Conservation (phyloP, 306 rosid genomes). For the Inga oerstediana region DNA sequence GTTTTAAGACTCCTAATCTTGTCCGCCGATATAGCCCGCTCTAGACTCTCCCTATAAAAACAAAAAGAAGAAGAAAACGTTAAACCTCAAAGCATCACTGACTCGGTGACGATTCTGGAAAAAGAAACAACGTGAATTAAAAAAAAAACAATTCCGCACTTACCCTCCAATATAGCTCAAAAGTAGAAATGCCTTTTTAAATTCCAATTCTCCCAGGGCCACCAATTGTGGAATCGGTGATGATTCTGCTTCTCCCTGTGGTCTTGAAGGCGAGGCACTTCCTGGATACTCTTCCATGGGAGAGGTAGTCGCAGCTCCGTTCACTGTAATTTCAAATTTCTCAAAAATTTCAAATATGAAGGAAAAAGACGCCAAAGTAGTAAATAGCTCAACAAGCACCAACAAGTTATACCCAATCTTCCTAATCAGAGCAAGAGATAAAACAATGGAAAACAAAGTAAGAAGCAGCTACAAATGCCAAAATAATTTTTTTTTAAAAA, state of each 20-base stretch:
- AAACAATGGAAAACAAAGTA: no score
- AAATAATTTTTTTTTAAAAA: no score
- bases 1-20: constrained; percentile 45
- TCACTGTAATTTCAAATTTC: not conserved
- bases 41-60: constrained; percentile 39
- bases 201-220: constrained; percentile 79
- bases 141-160: not conserved
- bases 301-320: constrained; percentile 3
- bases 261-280: not conserved
- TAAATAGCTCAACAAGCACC: not conserved
- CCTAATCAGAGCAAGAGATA: not conserved
- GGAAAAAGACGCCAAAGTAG: not conserved
- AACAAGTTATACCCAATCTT: not conserved
- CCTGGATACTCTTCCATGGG: not conserved
- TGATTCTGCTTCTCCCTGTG: not conserved
- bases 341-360: not conserved
- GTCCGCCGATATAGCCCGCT: constrained; percentile 34
- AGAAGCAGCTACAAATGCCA: not conserved
- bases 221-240: constrained; percentile 16
- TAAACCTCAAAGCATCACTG: not conserved
- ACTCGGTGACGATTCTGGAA: not conserved
- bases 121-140: not conserved
- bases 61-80: not conserved
- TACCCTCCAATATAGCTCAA: constrained; percentile 68
- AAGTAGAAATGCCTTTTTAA: constrained; percentile 65